Evolutionary conservation across 768 basidiomycete species (phyloP).

Genomic region (Cyathus striatus): DNA sequence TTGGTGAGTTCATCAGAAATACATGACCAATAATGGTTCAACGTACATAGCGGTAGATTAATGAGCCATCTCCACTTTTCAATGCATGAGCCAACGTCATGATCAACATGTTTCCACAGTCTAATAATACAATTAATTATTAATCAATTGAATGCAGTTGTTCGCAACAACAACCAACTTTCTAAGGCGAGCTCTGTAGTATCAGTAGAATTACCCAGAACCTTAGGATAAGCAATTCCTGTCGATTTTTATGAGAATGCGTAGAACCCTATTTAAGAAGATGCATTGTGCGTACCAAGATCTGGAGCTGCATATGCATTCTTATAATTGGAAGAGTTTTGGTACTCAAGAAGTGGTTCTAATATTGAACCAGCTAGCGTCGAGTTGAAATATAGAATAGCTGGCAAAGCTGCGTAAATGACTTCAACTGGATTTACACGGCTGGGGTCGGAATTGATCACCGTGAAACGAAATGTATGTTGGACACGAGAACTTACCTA

Average conservation of each 20-base stretch:
- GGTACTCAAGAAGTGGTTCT: slow-evolving; percentile 45
- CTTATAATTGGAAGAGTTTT: slow-evolving; percentile 16
- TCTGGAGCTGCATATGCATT: slow-evolving; percentile 21
- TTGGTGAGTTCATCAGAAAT: no score
- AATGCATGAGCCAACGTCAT: slow-evolving; percentile 39
- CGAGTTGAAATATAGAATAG: slow-evolving; percentile 38
- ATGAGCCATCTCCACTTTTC: slow-evolving; percentile 24
- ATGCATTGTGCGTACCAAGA: slow-evolving; percentile 15
- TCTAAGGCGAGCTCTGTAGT: slow-evolving; percentile 15
- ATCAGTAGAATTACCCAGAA: slow-evolving; percentile 9
- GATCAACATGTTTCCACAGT: slow-evolving; percentile 57
- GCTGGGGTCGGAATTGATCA: no score
- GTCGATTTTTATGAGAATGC: background rate
- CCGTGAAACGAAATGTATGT: background rate
- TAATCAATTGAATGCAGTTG: background rate
- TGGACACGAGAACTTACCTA: slow-evolving; percentile 21
- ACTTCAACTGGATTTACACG: slow-evolving; percentile 42
- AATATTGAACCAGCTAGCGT: slow-evolving; percentile 35
- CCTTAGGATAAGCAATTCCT: slow-evolving; percentile 13
- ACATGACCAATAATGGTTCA: background rate
- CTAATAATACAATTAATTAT: slow-evolving; percentile 27
- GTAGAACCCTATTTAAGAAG: background rate
- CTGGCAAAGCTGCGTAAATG: slow-evolving; percentile 38
- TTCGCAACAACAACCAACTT: slow-evolving; percentile 13
- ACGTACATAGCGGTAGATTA: no score